Conservation (phyloP, 495 filamentous ascomycete species). For the Xylaria intraflava region DNA sequence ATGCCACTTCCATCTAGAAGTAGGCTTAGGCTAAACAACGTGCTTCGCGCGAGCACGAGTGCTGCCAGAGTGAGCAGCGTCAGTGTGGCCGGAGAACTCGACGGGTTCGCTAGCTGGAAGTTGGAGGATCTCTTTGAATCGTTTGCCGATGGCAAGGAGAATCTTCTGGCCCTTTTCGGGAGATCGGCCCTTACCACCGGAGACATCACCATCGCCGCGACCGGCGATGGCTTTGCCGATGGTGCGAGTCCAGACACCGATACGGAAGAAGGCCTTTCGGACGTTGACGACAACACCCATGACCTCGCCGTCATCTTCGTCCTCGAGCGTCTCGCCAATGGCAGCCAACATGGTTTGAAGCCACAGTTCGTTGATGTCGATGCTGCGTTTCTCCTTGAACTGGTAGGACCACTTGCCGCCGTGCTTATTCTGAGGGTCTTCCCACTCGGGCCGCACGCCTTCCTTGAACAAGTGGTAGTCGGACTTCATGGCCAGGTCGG, state of each 20-base stretch:
- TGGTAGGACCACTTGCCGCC: conserved; percentile 97
- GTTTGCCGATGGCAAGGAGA: conserved; percentile 71
- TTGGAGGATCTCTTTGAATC: conserved; percentile 86
- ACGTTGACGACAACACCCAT: conserved; percentile 99
- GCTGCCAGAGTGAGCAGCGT: conserved; percentile 85
- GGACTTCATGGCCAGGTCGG: conserved; percentile 91
- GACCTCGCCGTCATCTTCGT: conserved; percentile 89
- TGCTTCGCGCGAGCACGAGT: conserved; percentile 94
- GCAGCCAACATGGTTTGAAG: conserved; percentile 92
- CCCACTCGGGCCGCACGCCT: conserved; percentile 95
- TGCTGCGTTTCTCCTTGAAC: conserved; percentile 87
- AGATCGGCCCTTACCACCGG: conserved; percentile 61
- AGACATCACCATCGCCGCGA: conserved; percentile 62
- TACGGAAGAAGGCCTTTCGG: conserved; percentile 93
- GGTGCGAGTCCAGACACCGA: conserved; percentile 87
- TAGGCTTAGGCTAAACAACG: conserved; percentile 51
- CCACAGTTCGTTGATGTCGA: conserved; percentile 94
- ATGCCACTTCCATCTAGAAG: background rate
- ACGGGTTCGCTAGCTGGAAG: conserved; percentile 66
- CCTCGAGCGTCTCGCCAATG: conserved; percentile 96
- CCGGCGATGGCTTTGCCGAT: conserved; percentile 74
- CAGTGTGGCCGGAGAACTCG: conserved; percentile 95
- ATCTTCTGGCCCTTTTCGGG: conserved; percentile 76
- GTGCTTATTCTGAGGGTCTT: conserved; percentile 96
- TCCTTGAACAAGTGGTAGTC: conserved; percentile 99